These are phyloP conservation scores for Daldinia grandis DNA, from an alignment of 495 filamentous ascomycete species.

Conservation along the genomic window DNA sequence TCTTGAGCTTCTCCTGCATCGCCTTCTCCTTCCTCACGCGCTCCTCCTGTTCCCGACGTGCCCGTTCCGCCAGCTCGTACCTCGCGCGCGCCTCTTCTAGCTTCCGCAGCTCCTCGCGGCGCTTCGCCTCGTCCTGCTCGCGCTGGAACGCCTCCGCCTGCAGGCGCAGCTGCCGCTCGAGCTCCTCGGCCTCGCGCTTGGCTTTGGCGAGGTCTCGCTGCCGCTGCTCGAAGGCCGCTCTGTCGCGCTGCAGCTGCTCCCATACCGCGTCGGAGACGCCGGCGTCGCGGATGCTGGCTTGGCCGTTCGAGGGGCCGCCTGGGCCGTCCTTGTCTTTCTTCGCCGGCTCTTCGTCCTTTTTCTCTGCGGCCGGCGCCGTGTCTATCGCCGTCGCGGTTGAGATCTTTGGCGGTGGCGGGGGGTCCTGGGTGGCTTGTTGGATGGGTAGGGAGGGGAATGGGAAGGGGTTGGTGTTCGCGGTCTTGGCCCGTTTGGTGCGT, in stretches of 20 bases:
- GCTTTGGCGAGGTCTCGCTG: conserved; percentile 29
- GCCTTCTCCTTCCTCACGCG: conserved; percentile 50
- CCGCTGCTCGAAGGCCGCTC: conserved; percentile 44
- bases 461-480: conserved; percentile 2
- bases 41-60: conserved; percentile 43
- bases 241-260: conserved; percentile 64
- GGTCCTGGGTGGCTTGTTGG: conserved; percentile 6
- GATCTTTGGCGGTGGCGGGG: conserved; percentile 15
- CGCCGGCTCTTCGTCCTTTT: conserved; percentile 7
- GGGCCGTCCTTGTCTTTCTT: conserved; percentile 1
- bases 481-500: conserved; percentile 42
- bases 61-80: conserved; percentile 24
- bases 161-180: conserved; percentile 28
- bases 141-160: conserved; percentile 40
- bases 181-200: conserved; percentile 34
- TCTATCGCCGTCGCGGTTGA: conserved; percentile 14
- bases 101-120: conserved; percentile 26
- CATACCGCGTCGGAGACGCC: conserved; percentile 70
- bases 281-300: conserved; percentile 52
- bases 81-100: conserved; percentile 19
- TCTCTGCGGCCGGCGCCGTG: neutral
- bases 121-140: conserved; percentile 31
- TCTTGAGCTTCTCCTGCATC: conserved; percentile 54
- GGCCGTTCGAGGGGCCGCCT: neutral
- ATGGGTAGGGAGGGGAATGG: neutral